These are phyloP conservation scores for Cubamyces lactineus DNA, from an alignment of 768 basidiomycete species.

Conservation along the genomic window DNA sequence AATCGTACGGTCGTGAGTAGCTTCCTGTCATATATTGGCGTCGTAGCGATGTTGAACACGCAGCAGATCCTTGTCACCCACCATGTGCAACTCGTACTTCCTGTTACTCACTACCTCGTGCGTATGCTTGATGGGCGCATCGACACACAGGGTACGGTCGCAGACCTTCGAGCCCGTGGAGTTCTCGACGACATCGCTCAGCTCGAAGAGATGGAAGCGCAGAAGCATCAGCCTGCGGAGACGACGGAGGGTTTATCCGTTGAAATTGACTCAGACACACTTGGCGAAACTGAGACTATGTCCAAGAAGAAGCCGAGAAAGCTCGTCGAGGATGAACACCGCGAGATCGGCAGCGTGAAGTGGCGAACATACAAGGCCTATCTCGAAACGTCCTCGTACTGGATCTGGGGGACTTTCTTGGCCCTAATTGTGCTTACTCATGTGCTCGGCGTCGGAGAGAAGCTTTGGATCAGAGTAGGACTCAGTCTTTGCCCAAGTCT, in stretches of 20 bases:
- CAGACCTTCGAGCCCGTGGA: slow-evolving; percentile 63
- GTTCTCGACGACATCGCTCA: slow-evolving; percentile 63
- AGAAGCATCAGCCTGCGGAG: slow-evolving; percentile 44
- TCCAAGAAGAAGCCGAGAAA: slow-evolving; percentile 41
- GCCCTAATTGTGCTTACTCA: slow-evolving; percentile 50
- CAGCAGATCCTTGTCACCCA: slow-evolving; percentile 73
- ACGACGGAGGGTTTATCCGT: slow-evolving; percentile 26
- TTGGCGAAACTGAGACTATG: slow-evolving; percentile 42
- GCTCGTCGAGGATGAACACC: slow-evolving; percentile 79
- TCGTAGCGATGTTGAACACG: neutral
- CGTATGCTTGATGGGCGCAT: slow-evolving; percentile 83
- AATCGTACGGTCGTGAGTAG: slow-evolving; percentile 67
- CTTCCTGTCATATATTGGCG: neutral
- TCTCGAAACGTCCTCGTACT: slow-evolving; percentile 74
- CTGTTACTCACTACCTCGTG: slow-evolving; percentile 71
- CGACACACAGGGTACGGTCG: slow-evolving; percentile 70
- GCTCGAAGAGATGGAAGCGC: slow-evolving; percentile 51
- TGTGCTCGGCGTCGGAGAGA: slow-evolving; percentile 58
- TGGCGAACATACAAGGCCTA: slow-evolving; percentile 70
- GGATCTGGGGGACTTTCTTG: slow-evolving; percentile 62
- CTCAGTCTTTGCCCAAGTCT: no score
- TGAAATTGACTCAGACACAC: slow-evolving; percentile 35
- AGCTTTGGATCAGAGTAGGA: slow-evolving; percentile 74
- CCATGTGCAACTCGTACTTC: slow-evolving; percentile 81
- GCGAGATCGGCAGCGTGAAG: slow-evolving; percentile 81